A percentile compares a stretch with the other conserved stretches of the same genome.
Conservation (phyloP, 306 rosid genomes). For the Acacia crassicarpa region DNA sequence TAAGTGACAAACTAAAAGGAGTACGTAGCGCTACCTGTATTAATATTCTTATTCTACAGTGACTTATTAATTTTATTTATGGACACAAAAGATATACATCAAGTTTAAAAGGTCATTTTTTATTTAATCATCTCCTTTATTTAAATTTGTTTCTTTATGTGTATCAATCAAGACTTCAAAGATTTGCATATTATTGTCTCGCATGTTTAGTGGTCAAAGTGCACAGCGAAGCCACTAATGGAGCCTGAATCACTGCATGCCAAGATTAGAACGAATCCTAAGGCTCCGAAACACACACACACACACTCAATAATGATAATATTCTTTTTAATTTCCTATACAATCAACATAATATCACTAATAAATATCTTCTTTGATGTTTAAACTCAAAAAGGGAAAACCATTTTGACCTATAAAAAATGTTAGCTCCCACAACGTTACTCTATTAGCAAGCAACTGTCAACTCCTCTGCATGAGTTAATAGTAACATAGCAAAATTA, state of each 20-base stretch:
- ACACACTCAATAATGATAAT: neutral
- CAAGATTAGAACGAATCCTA: neutral
- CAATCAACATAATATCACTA: neutral
- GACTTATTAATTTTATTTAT: too few relatives aligned
- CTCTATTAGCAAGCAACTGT: too few relatives aligned
- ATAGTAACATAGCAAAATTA: too few relatives aligned
- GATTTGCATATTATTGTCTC: neutral
- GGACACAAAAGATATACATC: neutral
- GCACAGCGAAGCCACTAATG: neutral
- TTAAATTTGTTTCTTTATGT: neutral
- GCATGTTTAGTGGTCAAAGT: slow-evolving; percentile 11
- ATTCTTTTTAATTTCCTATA: neutral
- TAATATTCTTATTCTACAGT: too few relatives aligned
- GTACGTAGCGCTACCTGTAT: too few relatives aligned
- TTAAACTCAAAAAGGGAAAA: too few relatives aligned
- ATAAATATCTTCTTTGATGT: neutral
- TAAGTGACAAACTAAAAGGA: too few relatives aligned
- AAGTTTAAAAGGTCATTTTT: neutral
- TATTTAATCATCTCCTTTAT: neutral
- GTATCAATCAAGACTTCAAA: neutral
- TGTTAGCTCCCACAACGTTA: too few relatives aligned
- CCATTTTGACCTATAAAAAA: too few relatives aligned
- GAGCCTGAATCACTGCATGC: neutral
- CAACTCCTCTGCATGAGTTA: too few relatives aligned
- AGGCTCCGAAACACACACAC: neutral